A percentile compares a stretch with the other conserved stretches of the same genome.
These are phyloP conservation scores for Euphorbia celastroides DNA, from an alignment of 441 rosid genomes.

Conservation along the genomic window DNA sequence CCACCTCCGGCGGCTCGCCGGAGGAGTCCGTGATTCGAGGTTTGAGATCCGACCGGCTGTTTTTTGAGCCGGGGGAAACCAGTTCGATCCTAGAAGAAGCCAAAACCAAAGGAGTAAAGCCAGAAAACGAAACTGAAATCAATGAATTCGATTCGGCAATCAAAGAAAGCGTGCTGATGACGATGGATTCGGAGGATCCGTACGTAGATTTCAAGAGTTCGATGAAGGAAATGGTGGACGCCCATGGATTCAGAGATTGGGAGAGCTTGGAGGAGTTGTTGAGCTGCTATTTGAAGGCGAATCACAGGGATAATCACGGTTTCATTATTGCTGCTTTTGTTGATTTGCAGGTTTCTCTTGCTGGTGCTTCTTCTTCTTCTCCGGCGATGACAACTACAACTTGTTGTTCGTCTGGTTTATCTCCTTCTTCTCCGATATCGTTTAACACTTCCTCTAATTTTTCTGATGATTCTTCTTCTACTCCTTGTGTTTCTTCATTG, in stretches of 20 bases:
- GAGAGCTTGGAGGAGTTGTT: slow-evolving; percentile 55
- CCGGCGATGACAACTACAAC: neutral
- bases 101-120: neutral
- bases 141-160: slow-evolving; percentile 2
- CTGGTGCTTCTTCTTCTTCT: slow-evolving; percentile 23
- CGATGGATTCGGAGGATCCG: slow-evolving; percentile 63
- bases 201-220: slow-evolving; percentile 62
- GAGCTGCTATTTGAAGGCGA: slow-evolving; percentile 51
- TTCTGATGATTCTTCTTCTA: slow-evolving; percentile 41
- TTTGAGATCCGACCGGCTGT: slow-evolving; percentile 53
- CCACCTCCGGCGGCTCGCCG: slow-evolving; percentile 28
- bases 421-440: slow-evolving; percentile 49
- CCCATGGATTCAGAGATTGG: slow-evolving; percentile 53
- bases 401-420: slow-evolving; percentile 26
- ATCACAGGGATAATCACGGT: slow-evolving; percentile 53
- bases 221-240: slow-evolving; percentile 87
- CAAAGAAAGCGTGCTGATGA: slow-evolving; percentile 37
- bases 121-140: neutral
- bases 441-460: slow-evolving; percentile 46
- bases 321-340: slow-evolving; percentile 68
- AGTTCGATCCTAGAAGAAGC: slow-evolving; percentile 61
- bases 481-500: slow-evolving; percentile 28
- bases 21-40: slow-evolving; percentile 56
- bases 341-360: slow-evolving; percentile 50
- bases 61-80: slow-evolving; percentile 61